Conservation (phyloP, 257 asterid species). For the Solanum etuberosum region DNA sequence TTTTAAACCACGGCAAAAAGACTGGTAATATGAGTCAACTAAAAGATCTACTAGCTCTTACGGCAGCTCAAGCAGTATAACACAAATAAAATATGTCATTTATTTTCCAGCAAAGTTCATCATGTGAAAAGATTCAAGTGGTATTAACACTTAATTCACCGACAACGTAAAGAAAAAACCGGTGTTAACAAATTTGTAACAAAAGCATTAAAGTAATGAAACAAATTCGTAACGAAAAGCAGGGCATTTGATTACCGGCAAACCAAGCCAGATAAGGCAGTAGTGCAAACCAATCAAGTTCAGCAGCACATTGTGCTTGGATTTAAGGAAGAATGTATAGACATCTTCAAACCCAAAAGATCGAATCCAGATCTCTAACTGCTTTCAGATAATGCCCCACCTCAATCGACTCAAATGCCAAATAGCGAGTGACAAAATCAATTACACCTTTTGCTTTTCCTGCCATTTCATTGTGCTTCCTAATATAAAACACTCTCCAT, state of each 20-base stretch:
- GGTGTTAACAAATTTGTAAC: neutral
- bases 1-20: neutral
- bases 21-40: neutral
- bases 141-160: neutral
- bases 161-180: neutral
- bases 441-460: constrained; percentile 31
- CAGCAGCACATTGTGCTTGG: constrained; percentile 44
- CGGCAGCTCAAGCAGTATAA: neutral
- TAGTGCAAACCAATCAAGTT: constrained; percentile 82
- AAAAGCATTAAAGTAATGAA: neutral
- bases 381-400: constrained; percentile 62
- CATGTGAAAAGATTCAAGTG: neutral
- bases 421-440: constrained; percentile 33
- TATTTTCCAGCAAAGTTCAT: neutral
- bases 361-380: constrained; percentile 30
- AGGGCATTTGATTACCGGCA: constrained; percentile 32
- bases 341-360: constrained; percentile 62
- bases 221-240: neutral
- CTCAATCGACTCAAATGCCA: constrained; percentile 64
- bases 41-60: neutral
- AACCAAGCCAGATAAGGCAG: constrained; percentile 49
- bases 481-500: constrained; percentile 53
- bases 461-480: constrained; percentile 58
- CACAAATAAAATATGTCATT: neutral
- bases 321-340: constrained; percentile 50